Conservation (phyloP, 306 rosid species). For the Cotoneaster glaucophyllus region DNA sequence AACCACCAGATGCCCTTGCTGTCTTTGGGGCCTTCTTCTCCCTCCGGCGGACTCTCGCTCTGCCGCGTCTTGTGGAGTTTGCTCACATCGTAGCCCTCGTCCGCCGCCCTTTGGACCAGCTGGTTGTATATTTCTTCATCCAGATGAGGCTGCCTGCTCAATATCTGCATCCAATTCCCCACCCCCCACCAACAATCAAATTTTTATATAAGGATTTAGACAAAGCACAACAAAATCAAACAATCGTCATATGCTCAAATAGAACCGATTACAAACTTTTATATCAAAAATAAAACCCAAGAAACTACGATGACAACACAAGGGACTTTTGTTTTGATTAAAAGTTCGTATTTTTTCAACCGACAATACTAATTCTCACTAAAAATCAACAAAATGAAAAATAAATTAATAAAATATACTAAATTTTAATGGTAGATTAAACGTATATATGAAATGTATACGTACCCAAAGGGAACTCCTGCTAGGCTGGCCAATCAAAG, state of each 20-base stretch:
- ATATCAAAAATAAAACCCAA: too few species aligned
- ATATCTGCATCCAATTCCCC: constrained; percentile 32
- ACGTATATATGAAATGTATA: neutral
- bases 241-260: too few species aligned
- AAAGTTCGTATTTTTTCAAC: neutral
- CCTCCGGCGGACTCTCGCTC: constrained; percentile 59
- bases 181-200: neutral
- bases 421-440: too few species aligned
- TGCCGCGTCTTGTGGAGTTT: constrained; percentile 85
- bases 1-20: constrained; percentile 80
- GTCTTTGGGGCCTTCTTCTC: constrained; percentile 47
- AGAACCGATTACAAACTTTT: too few species aligned
- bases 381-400: too few species aligned
- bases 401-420: too few species aligned
- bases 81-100: constrained; percentile 74
- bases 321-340: too few species aligned
- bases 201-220: too few species aligned
- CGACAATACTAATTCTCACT: too few species aligned
- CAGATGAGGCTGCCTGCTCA: constrained; percentile 48
- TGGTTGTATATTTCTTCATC: constrained; percentile 54
- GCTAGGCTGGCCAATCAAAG: constrained; percentile 70
- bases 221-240: neutral
- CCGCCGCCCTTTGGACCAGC: constrained; percentile 57
- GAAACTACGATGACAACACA: too few species aligned
- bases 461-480: constrained; percentile 82